These are phyloP conservation scores for Podospora comata DNA, from an alignment of 495 filamentous ascomycete species.

Conservation along the genomic window DNA sequence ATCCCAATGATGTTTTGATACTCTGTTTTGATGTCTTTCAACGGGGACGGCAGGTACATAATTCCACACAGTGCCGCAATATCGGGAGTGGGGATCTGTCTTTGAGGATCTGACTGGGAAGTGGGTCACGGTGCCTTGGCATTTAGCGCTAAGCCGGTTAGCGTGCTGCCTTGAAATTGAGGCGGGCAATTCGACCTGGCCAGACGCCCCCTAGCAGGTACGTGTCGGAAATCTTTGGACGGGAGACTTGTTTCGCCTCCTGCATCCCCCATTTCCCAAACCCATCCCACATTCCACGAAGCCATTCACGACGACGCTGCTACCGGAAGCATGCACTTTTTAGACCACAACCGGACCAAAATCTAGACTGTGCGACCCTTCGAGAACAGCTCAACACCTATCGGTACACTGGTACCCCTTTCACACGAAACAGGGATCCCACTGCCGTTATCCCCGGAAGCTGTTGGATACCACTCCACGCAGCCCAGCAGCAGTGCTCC, in stretches of 20 bases:
- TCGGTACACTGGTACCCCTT: background rate
- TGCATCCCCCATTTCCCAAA: constrained; percentile 11
- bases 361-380: background rate
- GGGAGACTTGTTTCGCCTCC: constrained; percentile 23
- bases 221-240: constrained; percentile 17
- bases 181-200: constrained; percentile 17
- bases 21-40: background rate
- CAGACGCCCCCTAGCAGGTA: constrained; percentile 10
- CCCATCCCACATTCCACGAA: constrained; percentile 11
- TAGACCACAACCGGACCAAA: background rate
- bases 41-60: background rate
- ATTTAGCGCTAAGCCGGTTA: constrained; percentile 3
- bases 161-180: constrained; percentile 18
- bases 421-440: constrained; percentile 1
- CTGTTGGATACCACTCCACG: background rate
- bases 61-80: background rate
- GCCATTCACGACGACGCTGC: constrained; percentile 13
- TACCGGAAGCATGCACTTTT: background rate
- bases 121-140: constrained; percentile 10
- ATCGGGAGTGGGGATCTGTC: background rate
- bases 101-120: background rate
- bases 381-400: background rate
- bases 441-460: background rate
- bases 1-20: background rate
- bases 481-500: background rate